These are phyloP conservation scores for Beauveria brongniartii DNA, from an alignment of 2,329 filamentous ascomycete species.

Conservation along the genomic window DNA sequence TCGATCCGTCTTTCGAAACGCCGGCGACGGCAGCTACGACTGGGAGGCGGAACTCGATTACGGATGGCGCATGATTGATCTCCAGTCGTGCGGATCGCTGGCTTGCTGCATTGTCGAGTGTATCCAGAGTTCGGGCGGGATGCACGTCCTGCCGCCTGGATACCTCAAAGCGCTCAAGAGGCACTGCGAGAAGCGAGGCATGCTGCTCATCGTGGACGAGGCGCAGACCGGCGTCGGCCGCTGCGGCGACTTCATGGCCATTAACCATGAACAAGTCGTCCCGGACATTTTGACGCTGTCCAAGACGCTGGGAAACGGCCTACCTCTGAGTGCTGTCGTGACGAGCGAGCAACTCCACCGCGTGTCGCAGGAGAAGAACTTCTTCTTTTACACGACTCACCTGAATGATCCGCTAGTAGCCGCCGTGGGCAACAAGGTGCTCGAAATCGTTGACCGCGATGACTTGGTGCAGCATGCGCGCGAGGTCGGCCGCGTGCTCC, in stretches of 20 bases:
- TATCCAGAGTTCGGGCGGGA: slow-evolving; percentile 51
- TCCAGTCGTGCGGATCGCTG: slow-evolving; percentile 50
- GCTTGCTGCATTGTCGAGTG: slow-evolving; percentile 58
- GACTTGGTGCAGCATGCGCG: slow-evolving; percentile 38
- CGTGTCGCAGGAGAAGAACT: slow-evolving; percentile 39
- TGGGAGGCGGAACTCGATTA: slow-evolving; percentile 55
- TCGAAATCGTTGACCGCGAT: slow-evolving; percentile 53
- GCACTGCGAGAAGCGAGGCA: slow-evolving; percentile 46
- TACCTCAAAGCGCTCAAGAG: slow-evolving; percentile 49
- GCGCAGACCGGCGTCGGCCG: slow-evolving; percentile 53
- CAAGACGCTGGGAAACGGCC: slow-evolving; percentile 53
- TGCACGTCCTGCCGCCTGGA: slow-evolving; percentile 49
- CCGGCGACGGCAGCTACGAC: slow-evolving; percentile 51
- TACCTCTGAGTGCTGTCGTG: slow-evolving; percentile 50
- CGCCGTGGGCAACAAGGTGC: slow-evolving; percentile 51
- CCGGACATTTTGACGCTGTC: slow-evolving; percentile 52
- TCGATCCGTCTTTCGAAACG: slow-evolving; percentile 46
- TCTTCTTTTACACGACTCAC: slow-evolving; percentile 53
- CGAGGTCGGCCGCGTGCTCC: slow-evolving; percentile 36
- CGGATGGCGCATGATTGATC: slow-evolving; percentile 53
- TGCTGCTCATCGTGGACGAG: slow-evolving; percentile 55
- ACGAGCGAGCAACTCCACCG: slow-evolving; percentile 46
- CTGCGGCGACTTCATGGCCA: slow-evolving; percentile 50
- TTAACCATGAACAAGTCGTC: slow-evolving; percentile 45
- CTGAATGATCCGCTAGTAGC: slow-evolving; percentile 54